Conservation (phyloP, 768 basidiomycete genomes). For the Agaricus sinodeliciosus region DNA sequence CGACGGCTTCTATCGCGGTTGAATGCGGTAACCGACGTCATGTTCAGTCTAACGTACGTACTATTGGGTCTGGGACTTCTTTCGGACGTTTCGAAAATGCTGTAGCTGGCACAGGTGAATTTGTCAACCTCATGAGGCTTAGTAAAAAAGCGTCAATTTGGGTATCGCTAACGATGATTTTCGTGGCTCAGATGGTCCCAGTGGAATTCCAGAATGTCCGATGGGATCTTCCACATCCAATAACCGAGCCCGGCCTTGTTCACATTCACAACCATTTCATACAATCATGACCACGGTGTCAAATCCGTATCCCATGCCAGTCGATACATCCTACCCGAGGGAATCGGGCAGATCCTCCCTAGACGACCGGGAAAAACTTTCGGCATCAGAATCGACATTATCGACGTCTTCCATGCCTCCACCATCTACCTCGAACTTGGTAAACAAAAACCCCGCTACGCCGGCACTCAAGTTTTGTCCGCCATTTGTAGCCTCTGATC, state of each 20-base stretch:
- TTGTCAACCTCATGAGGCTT: neutral
- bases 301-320: conserved; percentile 7
- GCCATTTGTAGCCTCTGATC: conserved; percentile 6
- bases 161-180: conserved; percentile 3
- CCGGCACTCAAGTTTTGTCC: conserved; percentile 6
- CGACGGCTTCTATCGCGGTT: neutral
- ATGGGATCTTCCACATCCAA: conserved; percentile 5
- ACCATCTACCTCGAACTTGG: neutral
- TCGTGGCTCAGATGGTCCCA: conserved; percentile 3
- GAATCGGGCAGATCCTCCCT: neutral
- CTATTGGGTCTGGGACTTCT: neutral
- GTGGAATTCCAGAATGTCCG: conserved; percentile 1
- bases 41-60: conserved; percentile 6
- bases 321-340: conserved; percentile 1
- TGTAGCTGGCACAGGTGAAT: neutral
- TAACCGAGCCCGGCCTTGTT: conserved; percentile 1
- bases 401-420: neutral
- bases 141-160: neutral
- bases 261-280: conserved; percentile 6
- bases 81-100: conserved; percentile 4
- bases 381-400: neutral
- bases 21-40: conserved; percentile 4
- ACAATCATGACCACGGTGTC: conserved; percentile 6
- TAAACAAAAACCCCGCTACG: neutral
- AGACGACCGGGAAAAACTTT: neutral